Percentiles rank a stretch among this genome's conserved stretches.
These are phyloP conservation scores for Purpureocillium takamizusanense DNA, from an alignment of 2,329 filamentous ascomycete genomes.

Conservation along the genomic window DNA sequence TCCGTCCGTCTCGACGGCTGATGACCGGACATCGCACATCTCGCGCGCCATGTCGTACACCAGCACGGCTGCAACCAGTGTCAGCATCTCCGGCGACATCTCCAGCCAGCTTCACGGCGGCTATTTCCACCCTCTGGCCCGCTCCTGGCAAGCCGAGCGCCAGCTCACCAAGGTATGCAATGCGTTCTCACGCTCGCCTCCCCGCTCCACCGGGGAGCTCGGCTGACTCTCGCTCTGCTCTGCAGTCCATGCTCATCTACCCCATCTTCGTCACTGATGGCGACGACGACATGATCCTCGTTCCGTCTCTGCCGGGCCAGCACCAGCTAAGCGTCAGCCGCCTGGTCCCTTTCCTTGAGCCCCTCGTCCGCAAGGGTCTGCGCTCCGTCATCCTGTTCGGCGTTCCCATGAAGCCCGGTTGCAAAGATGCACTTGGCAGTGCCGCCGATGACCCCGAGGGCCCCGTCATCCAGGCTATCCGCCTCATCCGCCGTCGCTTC, in stretches of 20 bases:
- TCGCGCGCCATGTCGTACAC: constrained; percentile 57
- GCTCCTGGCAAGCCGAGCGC: constrained; percentile 75
- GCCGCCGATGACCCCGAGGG: constrained; percentile 87
- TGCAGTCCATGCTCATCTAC: constrained; percentile 94
- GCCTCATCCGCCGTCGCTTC: constrained; percentile 73
- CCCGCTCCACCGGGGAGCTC: not conserved
- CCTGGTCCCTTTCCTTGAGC: constrained; percentile 73
- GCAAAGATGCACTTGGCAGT: constrained; percentile 87
- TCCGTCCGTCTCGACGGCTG: constrained; percentile 44
- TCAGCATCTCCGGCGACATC: constrained; percentile 66
- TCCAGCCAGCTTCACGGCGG: constrained; percentile 77
- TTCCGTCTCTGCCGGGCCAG: constrained; percentile 87
- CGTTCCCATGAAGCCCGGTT: constrained; percentile 70
- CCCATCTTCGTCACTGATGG: constrained; percentile 93
- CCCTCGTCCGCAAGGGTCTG: constrained; percentile 82
- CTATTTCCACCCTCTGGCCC: constrained; percentile 70
- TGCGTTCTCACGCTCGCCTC: not conserved
- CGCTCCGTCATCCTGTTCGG: constrained; percentile 93
- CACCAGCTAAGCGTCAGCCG: constrained; percentile 81
- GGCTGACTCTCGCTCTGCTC: not conserved
- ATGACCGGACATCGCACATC: constrained; percentile 51
- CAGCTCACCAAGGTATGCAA: constrained; percentile 72
- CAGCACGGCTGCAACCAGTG: constrained; percentile 58
- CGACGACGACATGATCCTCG: constrained; percentile 82
- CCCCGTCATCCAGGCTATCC: constrained; percentile 82